Evolutionary conservation across 2,329 filamentous ascomycete species (phyloP), one percentile per base, ranked within the genome.

Genomic region (Immersiporthe knoxdaviesiana): DNA sequence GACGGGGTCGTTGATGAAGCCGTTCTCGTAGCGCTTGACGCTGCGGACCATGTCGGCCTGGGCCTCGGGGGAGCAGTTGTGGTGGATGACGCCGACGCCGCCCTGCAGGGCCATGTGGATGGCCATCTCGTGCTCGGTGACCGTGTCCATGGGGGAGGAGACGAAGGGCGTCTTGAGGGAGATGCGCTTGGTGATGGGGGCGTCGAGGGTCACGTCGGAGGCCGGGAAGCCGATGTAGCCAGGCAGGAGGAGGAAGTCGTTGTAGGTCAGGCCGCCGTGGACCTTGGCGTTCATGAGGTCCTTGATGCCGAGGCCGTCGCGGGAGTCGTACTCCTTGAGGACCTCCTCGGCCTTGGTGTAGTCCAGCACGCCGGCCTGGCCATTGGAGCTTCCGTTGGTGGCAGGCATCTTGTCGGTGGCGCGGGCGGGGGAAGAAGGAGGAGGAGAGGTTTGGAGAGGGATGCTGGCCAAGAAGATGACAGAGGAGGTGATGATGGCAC

Each of bases 21-120:
- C 96, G 84, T 99, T 99, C 85, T 99, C 96, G 82, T 94, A 99
- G 78, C 96, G 89, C 91, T 99, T 99, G 76, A 99, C 96, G 86
- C 97, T 98, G 81, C 93, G 90, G 74, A 99, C 93, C 96, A 99
- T 99, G 84, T 97, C 94, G 74, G 96, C 96, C 85, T 99, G 96
- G 68, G 93, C 92, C 37, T 98, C 93, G 39, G 94, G 88, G n/a
- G 94, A 96, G 88, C 96, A 99, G 86, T 99, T 99, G 88, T 99
- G 96, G 86, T 99, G 96, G 75, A 99, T 97, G 75, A 99, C 94
- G 83, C 96, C 93, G 24, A 97, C 85, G 77, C 93, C 93, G 76
- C 93, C 93, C 78, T 96, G 91, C 41, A 96, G 87, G 65, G 93
- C 93, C 87, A 97, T 97, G 84, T 97, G 93, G 76, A 99, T 98